phyloP scores from a whole-genome alignment of 768 basidiomycete genomes.

The Pulveroboletus ravenelii region DNA sequence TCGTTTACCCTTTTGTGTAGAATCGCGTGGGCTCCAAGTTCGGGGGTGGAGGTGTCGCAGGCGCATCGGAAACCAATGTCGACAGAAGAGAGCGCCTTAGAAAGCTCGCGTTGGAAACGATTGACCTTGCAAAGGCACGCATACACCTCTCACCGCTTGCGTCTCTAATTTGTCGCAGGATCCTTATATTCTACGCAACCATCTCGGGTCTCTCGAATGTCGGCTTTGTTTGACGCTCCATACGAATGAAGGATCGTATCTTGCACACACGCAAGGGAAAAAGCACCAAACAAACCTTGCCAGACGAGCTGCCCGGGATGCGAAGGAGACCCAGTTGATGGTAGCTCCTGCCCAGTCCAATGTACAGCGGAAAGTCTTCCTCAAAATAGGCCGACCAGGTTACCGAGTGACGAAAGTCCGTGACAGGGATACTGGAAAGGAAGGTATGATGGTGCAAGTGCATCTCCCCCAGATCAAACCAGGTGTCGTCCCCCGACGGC shows the following conservation, averaged over 20 bases:
- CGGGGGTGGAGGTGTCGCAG: slow-evolving; percentile 93
- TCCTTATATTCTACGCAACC: slow-evolving; percentile 97
- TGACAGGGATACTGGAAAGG: slow-evolving; percentile 83
- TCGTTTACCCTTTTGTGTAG: slow-evolving; percentile 35
- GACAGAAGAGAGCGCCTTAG: slow-evolving; percentile 91
- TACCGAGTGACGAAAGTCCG: slow-evolving; percentile 97
- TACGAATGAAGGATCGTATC: slow-evolving; percentile 99
- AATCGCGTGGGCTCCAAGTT: slow-evolving; percentile 96
- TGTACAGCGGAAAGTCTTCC: slow-evolving; percentile 88
- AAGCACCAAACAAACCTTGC: slow-evolving; percentile 99
- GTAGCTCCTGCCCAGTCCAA: slow-evolving; percentile 76
- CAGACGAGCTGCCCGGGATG: slow-evolving; percentile 93
- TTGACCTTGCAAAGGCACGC: slow-evolving; percentile 91
- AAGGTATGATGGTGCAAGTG: slow-evolving; percentile 97
- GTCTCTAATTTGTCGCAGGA: slow-evolving; percentile 50
- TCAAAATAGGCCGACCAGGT: slow-evolving; percentile 95
- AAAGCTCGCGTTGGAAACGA: slow-evolving; percentile 94
- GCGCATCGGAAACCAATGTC: slow-evolving; percentile 91
- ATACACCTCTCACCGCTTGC: background rate
- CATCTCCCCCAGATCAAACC: slow-evolving; percentile 92
- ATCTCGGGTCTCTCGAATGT: slow-evolving; percentile 97
- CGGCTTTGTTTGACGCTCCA: slow-evolving; percentile 95
- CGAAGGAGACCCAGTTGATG: slow-evolving; percentile 89
- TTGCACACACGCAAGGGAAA: slow-evolving; percentile 98
- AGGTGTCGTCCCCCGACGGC: slow-evolving; percentile 75